Evolutionary conservation across 257 asterid genomes (phyloP), one percentile per base, ranked within the genome.

Genomic region (Fraxinus excelsior): DNA sequence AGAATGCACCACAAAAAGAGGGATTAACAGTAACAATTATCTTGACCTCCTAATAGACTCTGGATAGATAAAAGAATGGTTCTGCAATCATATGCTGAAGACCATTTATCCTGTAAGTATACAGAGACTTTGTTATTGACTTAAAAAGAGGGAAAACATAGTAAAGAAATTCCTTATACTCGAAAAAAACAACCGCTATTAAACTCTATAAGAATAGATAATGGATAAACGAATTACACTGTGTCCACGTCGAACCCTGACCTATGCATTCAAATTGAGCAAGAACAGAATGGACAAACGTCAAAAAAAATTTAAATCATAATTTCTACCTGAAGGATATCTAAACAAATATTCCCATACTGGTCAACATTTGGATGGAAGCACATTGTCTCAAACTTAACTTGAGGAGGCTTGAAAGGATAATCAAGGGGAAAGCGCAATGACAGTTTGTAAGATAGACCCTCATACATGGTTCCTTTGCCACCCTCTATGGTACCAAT

Each of bases 341-440:
- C 96, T 80, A 91, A 88, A 75, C 96, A 91, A 72, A 89, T 86
- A 76, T 89, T 89, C 38, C 96, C 94, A 70, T 80, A 89, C 49
- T 89, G 92, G 76, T 91, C 94, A 14, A 89, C 89, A 82, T 91
- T 91, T 26, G 96, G 94, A 86, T 91, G 94, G 87, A 89, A 91
- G 86, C 96, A 91, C 86, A 76, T 74, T 0, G 96, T 89, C 85
- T 89, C 90, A 73, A 91, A 91, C 86, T 87, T 89, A 28, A 91
- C 96, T 79, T 87, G 91, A 72, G 94, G 96, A 77, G 96, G 96
- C 86, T 89, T 91, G 86, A 91, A 91, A 66, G 96, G 96, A 73
- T 91, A 89, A 81, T 91, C 96, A 31, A 82, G 87, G n/a, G 96
- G 96, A 79, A 89, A 91, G 34, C 78, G 91, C 70, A 91, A 81